These are phyloP conservation scores for Sugiyamaella mastotermitis DNA, from an alignment of 805 yeast species.

Conservation along the genomic window DNA sequence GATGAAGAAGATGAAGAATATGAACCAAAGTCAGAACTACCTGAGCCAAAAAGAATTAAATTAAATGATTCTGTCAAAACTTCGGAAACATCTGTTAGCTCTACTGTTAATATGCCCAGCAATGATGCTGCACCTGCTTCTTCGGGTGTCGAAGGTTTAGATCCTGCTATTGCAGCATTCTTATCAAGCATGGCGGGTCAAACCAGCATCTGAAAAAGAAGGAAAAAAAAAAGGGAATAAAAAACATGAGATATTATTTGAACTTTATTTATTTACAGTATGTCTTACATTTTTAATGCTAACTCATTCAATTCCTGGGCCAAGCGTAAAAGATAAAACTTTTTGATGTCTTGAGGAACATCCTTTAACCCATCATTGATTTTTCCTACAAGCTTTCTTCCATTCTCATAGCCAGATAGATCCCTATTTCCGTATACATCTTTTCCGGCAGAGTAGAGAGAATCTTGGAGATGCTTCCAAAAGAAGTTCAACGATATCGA, in stretches of 20 bases:
- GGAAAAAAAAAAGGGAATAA: conserved; percentile 1
- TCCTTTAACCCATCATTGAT: conserved; percentile 22
- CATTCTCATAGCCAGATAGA: conserved; percentile 30
- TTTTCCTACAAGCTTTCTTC: conserved; percentile 23
- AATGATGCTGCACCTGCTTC: conserved; percentile 1
- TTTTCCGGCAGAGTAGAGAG: conserved; percentile 27
- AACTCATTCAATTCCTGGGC: conserved; percentile 25
- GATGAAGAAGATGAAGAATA: conserved; percentile 47
- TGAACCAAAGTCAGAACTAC: conserved; percentile 1
- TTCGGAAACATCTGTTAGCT: no score
- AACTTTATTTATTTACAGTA: not conserved
- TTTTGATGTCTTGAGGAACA: conserved; percentile 25
- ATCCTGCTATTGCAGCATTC: conserved; percentile 47
- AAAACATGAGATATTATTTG: not conserved
- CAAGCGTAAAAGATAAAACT: conserved; percentile 28
- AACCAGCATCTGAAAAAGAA: conserved; percentile 2
- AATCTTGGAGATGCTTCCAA: conserved; percentile 29
- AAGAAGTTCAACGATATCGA: conserved; percentile 32
- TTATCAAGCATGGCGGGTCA: conserved; percentile 42
- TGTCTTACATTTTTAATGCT: not conserved
- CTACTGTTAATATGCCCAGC: no score
- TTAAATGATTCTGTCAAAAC: no score
- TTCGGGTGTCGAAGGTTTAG: conserved; percentile 38
- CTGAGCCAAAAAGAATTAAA: not conserved
- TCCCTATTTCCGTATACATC: conserved; percentile 36